Conservation (phyloP, 179 eudicot genomes). For the Sideroxylon spinosum region DNA sequence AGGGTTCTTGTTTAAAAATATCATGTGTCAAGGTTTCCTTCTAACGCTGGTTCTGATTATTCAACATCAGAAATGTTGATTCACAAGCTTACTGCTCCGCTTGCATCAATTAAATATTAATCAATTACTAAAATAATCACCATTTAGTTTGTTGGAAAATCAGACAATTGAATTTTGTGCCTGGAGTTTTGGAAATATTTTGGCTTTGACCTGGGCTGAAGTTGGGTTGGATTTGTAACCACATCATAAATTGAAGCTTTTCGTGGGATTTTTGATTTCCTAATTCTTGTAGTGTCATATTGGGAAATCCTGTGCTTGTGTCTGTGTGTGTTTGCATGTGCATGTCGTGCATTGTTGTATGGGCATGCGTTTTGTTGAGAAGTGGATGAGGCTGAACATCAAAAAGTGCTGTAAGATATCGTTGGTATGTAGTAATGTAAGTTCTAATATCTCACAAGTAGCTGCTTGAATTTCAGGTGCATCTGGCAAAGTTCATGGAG, state of each 20-base stretch:
- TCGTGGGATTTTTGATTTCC: constrained; percentile 3
- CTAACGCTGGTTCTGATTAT: constrained; percentile 11
- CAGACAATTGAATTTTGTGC: too few species aligned
- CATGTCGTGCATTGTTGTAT: neutral
- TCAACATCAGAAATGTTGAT: constrained; percentile 15
- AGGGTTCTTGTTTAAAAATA: constrained; percentile 20
- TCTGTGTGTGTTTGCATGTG: neutral
- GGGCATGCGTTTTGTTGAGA: neutral
- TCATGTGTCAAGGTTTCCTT: constrained; percentile 21
- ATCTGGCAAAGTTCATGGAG: constrained; percentile 30
- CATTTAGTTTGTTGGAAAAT: too few species aligned
- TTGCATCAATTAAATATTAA: constrained; percentile 8
- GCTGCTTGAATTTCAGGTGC: constrained; percentile 29
- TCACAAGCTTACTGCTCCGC: constrained; percentile 18
- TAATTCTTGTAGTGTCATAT: neutral
- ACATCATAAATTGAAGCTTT: neutral
- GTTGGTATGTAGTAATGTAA: neutral
- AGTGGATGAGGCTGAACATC: neutral
- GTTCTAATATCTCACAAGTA: neutral
- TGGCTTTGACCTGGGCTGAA: neutral
- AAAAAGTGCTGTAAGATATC: neutral
- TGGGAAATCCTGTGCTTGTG: neutral
- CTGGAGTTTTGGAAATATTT: too few species aligned
- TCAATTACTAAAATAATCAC: neutral
- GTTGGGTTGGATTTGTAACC: constrained; percentile 5